Evolutionary conservation across 2,329 filamentous ascomycete species (phyloP).

Genomic region (Xylaria sp.): DNA sequence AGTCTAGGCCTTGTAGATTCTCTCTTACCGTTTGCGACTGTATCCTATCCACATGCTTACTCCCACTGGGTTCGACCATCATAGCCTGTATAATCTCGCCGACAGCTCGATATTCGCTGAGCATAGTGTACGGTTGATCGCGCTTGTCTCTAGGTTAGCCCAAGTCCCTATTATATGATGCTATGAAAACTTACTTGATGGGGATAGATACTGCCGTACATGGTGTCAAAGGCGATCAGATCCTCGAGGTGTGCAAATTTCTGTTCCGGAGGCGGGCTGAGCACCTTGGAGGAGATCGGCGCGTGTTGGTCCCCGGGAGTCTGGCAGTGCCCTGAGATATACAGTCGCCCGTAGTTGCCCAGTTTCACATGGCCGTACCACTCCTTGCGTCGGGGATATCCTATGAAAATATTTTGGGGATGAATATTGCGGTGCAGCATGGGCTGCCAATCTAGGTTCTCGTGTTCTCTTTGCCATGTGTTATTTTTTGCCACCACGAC

Average conservation of each 20-base stretch:
- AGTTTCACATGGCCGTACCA: slow-evolving; percentile 65
- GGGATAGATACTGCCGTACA: slow-evolving; percentile 40
- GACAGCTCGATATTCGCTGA: slow-evolving; percentile 47
- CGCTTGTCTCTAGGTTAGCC: slow-evolving; percentile 37
- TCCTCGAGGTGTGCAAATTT: slow-evolving; percentile 31
- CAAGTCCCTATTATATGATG: neutral
- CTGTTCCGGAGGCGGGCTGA: slow-evolving; percentile 41
- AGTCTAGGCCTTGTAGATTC: slow-evolving; percentile 36
- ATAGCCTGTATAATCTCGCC: slow-evolving; percentile 47
- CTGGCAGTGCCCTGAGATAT: slow-evolving; percentile 52
- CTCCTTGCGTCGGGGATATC: slow-evolving; percentile 58
- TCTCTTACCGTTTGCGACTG: slow-evolving; percentile 15
- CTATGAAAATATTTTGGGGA: slow-evolving; percentile 62
- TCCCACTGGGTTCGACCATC: slow-evolving; percentile 43
- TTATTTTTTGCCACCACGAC: slow-evolving; percentile 26
- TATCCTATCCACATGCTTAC: slow-evolving; percentile 34
- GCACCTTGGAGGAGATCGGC: slow-evolving; percentile 35
- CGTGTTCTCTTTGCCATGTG: slow-evolving; percentile 24
- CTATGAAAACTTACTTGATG: slow-evolving; percentile 38
- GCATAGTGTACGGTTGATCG: slow-evolving; percentile 46
- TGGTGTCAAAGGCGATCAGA: slow-evolving; percentile 35
- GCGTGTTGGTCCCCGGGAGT: slow-evolving; percentile 20
- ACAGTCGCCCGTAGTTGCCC: slow-evolving; percentile 57
- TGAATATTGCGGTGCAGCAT: slow-evolving; percentile 61
- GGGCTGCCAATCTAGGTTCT: slow-evolving; percentile 59